A percentile compares a stretch with the other conserved stretches of the same genome.
These are phyloP conservation scores for Tricladium varicosporioides DNA, from an alignment of 2,329 filamentous ascomycete species.

Conservation along the genomic window DNA sequence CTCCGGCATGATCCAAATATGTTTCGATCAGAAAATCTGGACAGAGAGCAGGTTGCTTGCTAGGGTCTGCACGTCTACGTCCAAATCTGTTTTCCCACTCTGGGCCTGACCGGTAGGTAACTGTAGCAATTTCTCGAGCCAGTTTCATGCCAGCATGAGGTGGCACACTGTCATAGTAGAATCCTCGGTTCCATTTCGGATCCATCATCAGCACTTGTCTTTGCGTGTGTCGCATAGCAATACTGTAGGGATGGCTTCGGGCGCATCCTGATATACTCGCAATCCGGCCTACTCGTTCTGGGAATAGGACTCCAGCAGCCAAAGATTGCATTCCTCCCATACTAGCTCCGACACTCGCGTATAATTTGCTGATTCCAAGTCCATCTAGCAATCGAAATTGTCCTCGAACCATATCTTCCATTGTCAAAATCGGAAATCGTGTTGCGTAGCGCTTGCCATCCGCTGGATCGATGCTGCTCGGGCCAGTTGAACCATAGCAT, in stretches of 20 bases:
- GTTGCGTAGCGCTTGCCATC: conserved; percentile 90
- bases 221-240: conserved; percentile 97
- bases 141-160: conserved; percentile 98
- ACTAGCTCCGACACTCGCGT: conserved; percentile 90
- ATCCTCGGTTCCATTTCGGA: conserved; percentile 91
- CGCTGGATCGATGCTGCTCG: conserved; percentile 78
- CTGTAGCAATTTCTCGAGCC: conserved; percentile 92
- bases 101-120: conserved; percentile 93
- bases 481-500: conserved; percentile 93
- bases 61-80: conserved; percentile 78
- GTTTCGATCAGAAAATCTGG: conserved; percentile 98
- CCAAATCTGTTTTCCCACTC: conserved; percentile 98
- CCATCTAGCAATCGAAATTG: conserved; percentile 86
- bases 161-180: conserved; percentile 85
- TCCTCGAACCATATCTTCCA: conserved; percentile 96
- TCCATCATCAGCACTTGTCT: conserved; percentile 99
- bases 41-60: conserved; percentile 87
- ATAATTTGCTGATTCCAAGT: conserved; percentile 73
- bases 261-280: conserved; percentile 93
- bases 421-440: conserved; percentile 89
- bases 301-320: conserved; percentile 80
- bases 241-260: conserved; percentile 93
- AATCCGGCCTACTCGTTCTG: conserved; percentile 75
- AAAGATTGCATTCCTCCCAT: conserved; percentile 99
- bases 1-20: conserved; percentile 94